Evolutionary conservation across 2,329 filamentous ascomycete species (phyloP), one percentile per base, ranked within the genome.

Genomic region (Fusarium sp.): DNA sequence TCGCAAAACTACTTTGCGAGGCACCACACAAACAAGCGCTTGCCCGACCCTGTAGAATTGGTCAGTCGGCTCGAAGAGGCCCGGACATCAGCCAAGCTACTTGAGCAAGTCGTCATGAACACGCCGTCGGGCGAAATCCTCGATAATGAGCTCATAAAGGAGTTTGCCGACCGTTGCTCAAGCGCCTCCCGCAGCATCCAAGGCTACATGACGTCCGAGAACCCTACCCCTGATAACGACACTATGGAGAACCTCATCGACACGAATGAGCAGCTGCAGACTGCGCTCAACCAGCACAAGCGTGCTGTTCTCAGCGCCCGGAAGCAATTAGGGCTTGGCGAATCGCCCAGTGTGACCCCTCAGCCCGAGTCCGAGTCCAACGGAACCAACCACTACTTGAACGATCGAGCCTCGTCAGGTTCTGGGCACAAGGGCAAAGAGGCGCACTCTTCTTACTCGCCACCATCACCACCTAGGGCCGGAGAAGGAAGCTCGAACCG

Each of bases 181-280:
- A 85, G 87, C 51, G 94, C 94, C 5, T 89, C 91, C 48, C 84
- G 88, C 49, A 92, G 90, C 71, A 87, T 98, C 67, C 93, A 97
- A 71, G 82, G 82, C 29, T 98, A 96, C 77, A 97, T 98, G 81
- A 82, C 88, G 37, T 86, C 88, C 42, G 88, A 90, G 53, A 85
- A 92, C 72, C 93, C 94, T 0, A 73, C 85, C 1, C 93, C 94
- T 0, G 95, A 98, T 74, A 94, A 97, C 70, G 90, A 97, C 66
- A 98, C 94, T 1, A 92, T 98, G 84, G 88, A 95, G 72, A 93
- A 88, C 13, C 80, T 99, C 60, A 97, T 99, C 70, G 93, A 97
- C 75, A 95, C 92, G 13, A 97, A 96, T 73, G 95, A 98, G 75
- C 90, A 94, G 72, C 81, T 99, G 27, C 91, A 92, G 58, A 86